Conservation (phyloP, 768 basidiomycete genomes). For the Boletus sp. region DNA sequence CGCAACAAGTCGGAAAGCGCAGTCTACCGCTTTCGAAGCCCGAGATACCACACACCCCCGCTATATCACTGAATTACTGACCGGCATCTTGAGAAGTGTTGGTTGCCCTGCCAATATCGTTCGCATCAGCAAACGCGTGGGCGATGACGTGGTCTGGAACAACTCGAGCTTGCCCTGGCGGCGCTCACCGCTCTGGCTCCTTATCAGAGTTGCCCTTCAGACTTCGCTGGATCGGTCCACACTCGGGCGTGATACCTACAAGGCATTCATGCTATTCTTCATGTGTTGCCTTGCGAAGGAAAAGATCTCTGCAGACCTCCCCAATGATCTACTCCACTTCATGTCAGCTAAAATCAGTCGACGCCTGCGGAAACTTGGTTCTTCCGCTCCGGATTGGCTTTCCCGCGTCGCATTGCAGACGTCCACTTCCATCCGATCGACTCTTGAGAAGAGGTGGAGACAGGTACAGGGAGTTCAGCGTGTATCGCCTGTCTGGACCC, state of each 20-base stretch:
- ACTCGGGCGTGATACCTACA: conserved; percentile 23
- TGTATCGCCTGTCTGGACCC: conserved; percentile 30
- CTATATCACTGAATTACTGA: conserved; percentile 34
- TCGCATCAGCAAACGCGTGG: conserved; percentile 41
- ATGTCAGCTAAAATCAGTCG: background rate
- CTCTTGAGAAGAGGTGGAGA: background rate
- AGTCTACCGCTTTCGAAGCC: background rate
- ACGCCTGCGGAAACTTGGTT: background rate
- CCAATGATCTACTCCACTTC: background rate
- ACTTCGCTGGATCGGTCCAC: conserved; percentile 27
- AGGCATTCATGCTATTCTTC: conserved; percentile 31
- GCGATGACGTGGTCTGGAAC: conserved; percentile 24
- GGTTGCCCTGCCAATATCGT: conserved; percentile 16
- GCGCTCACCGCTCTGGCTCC: conserved; percentile 47
- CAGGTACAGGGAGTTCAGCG: background rate
- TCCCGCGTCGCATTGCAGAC: background rate
- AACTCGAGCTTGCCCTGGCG: conserved; percentile 42
- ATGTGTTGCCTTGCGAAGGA: conserved; percentile 10
- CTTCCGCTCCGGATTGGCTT: background rate
- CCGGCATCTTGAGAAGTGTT: conserved; percentile 42
- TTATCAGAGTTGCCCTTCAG: conserved; percentile 44
- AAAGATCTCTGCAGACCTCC: background rate
- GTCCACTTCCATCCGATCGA: background rate
- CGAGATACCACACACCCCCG: background rate
- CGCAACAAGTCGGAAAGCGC: background rate